Evolutionary conservation across 2,329 filamentous ascomycete genomes (phyloP), one percentile per base, ranked within the genome.

Genomic region (Xylariaceae sp.): DNA sequence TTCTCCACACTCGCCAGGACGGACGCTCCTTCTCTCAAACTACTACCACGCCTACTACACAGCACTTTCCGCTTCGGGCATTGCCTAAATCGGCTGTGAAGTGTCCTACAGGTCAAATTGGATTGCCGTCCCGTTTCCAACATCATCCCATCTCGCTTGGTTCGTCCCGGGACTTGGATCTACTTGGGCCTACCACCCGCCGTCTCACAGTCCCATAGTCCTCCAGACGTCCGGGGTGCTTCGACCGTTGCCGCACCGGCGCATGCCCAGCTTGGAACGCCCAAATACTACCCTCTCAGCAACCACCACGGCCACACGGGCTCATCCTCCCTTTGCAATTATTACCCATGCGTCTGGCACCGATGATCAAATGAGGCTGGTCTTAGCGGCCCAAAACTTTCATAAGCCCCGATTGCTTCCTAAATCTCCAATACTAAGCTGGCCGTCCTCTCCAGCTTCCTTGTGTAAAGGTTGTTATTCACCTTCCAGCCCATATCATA

Each of bases 1-100:
- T 64, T 61, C 69, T 69, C 67, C 67, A 72, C 68, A 63, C 56
- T 42, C 49, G 54, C 50, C 44, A 51, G 46, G 57, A 56, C 30
- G 46, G 57, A 56, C 30, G 16, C 30, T 32, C 30, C 6, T 13
- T 6, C 22, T 26, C 22, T 26, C 22, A 11, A n/a, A n/a, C n/a
- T n/a, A n/a, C n/a, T n/a, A n/a, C n/a, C n/a, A n/a, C n/a, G n/a
- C n/a, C n/a, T n/a, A n/a, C n/a, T n/a, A n/a, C n/a, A 29, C 26
- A 9, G 58, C 59, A 54, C 62, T 64, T 64, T 61, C 59, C 62
- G 55, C 63, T 61, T 61, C 63, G 59, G 60, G 61, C 57, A 62
- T 65, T 64, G 59, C 61, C 64, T 64, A 60, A 63, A 62, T 55
- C 52, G 57, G 62, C 51, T 52, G 52, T 53, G 55, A 56, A 57